Conservation (phyloP, 148 eudicot genomes). For the Fagopyrum esculentum region DNA sequence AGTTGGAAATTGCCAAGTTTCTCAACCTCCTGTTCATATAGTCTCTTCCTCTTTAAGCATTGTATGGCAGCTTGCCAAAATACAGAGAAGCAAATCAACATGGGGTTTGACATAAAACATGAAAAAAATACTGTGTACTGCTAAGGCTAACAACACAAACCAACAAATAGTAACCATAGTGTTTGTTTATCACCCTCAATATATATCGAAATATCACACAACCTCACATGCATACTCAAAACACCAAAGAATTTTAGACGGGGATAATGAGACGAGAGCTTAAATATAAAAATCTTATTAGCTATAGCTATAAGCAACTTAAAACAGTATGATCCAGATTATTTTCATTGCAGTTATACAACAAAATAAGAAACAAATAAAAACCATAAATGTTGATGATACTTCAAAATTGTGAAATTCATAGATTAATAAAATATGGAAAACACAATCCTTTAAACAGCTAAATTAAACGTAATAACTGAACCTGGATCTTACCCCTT, state of each 20-base stretch:
- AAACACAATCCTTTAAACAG: background rate
- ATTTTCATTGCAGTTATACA: background rate
- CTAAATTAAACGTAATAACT: background rate
- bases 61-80: constrained; percentile 61
- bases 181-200: background rate
- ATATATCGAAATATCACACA: background rate
- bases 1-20: constrained; percentile 81
- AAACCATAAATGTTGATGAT: background rate
- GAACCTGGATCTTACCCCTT: constrained; percentile 40
- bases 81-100: constrained; percentile 10
- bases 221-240: background rate
- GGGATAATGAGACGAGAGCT: background rate
- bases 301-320: background rate
- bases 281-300: background rate
- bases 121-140: background rate
- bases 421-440: no score
- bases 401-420: background rate
- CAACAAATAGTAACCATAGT: background rate
- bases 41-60: constrained; percentile 79
- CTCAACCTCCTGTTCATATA: constrained; percentile 80
- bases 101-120: background rate
- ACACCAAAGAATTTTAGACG: background rate
- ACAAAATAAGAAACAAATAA: background rate
- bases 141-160: background rate
- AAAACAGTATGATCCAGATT: background rate